Evolutionary conservation across 768 basidiomycete species (phyloP), one percentile per base, ranked within the genome.

Genomic region (Rhodosporidiobolus odoratus): DNA sequence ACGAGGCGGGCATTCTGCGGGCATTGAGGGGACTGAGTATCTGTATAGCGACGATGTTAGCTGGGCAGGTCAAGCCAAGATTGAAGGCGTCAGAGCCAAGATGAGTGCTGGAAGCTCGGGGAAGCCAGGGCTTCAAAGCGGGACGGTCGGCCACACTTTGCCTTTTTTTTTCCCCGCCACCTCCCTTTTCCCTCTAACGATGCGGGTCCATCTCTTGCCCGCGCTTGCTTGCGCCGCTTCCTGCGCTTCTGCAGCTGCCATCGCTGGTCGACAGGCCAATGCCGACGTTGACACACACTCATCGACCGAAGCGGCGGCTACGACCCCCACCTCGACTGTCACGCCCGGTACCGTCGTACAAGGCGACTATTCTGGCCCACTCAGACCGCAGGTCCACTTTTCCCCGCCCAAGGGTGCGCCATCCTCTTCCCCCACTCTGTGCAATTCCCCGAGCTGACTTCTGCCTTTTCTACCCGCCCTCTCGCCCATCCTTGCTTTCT

Each of bases 321-420:
- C 57, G 57, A 27, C 57, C 23, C 15, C 53, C 27, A 48, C 48
- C 27, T 35, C 59, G 17, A 56, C 53, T 34, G 62, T 67, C 8
- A 57, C 74, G 7, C 67, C 72, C 25, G 72, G 76, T 21, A 57
- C 60, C 13, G 41, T 68, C 15, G 56, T 75, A 17, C 41, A 69
- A n/a, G 76, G 74, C 25, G 71, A 78, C 58, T 79, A 79, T 61
- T 64, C 63, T 10, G 78, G 77, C 4, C 57, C 66, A 25, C 57
- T 71, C 10, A 68, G 78, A 16, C 77, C 78, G 15, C 75, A 78
- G 34, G 74, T 76, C 23, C 78, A 79, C 60, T 78, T 75, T 61
- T 75, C 75, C 1, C 78, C 78, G 43, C 77, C 77, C 7, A 61
- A 65, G 57, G 77, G 75, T 78, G 76, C 77, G 77, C 56, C 75